A percentile compares a stretch with the other conserved stretches of the same genome.
Evolutionary conservation across 1,284 basidiomycete species (phyloP).

Genomic region (Stereum hirsutum): DNA sequence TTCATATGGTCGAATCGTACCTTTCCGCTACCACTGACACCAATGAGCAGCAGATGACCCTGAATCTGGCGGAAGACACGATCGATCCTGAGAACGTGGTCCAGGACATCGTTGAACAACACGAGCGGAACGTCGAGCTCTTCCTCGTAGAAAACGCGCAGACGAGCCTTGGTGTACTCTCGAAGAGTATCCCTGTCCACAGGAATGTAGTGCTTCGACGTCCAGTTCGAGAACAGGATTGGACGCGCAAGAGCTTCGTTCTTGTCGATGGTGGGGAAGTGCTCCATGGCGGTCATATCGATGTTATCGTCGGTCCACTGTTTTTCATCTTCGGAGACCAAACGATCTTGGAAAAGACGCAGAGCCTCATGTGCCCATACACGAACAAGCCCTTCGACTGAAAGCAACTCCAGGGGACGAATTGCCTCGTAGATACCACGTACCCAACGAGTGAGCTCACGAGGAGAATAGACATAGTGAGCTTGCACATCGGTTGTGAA

Average conservation of each 20-base stretch:
- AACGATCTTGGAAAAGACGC: conserved; percentile 95
- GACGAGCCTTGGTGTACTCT: conserved; percentile 94
- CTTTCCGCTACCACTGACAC: conserved; percentile 97
- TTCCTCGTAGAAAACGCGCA: conserved; percentile 95
- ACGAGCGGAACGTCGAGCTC: conserved; percentile 98
- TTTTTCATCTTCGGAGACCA: conserved; percentile 88
- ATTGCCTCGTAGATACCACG: conserved; percentile 97
- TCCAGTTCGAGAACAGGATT: conserved; percentile 98
- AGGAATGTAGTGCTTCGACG: conserved; percentile 93
- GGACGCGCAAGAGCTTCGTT: conserved; percentile 82
- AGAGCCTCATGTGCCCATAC: conserved; percentile 99
- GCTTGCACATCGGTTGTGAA: conserved; percentile 97
- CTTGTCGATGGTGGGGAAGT: conserved; percentile 89
- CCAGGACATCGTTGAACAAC: conserved; percentile 96
- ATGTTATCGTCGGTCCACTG: conserved; percentile 94
- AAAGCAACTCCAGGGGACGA: conserved; percentile 82
- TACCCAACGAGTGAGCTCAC: conserved; percentile 97
- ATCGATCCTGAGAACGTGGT: conserved; percentile 95
- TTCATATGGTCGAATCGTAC: conserved; percentile 33
- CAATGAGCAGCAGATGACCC: conserved; percentile 93
- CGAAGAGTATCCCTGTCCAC: conserved; percentile 91
- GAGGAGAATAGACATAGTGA: conserved; percentile 98
- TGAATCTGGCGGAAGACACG: conserved; percentile 99
- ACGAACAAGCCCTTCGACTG: conserved; percentile 90
- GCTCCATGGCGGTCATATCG: conserved; percentile 73